Evolutionary conservation across 352 stramenopile genomes (phyloP).

Genomic region (Pythium plurisporium): DNA sequence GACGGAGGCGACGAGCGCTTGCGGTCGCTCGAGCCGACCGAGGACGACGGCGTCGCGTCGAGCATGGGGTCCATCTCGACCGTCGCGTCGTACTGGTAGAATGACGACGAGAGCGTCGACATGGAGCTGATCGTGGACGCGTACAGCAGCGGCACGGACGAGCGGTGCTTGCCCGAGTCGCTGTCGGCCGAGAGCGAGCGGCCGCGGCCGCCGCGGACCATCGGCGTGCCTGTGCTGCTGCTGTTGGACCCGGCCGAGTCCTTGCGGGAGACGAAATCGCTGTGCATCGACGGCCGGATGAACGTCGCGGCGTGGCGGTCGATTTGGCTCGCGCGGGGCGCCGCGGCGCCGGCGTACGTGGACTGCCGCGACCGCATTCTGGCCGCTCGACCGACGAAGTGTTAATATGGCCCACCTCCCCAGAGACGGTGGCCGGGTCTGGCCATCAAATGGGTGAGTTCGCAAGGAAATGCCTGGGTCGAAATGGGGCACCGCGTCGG

Average conservation of each 20-base stretch:
- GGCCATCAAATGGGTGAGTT: too few relatives aligned
- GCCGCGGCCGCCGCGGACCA: not conserved
- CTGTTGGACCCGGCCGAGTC: not conserved
- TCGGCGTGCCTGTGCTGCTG: not conserved
- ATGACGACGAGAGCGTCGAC: slow-evolving; percentile 21
- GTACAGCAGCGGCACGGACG: slow-evolving; percentile 17
- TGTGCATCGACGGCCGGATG: slow-evolving; percentile 17
- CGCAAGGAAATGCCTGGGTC: too few relatives aligned
- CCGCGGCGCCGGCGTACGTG: too few relatives aligned
- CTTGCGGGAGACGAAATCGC: slow-evolving; percentile 14
- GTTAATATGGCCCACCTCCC: too few relatives aligned
- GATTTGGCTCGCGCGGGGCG: too few relatives aligned
- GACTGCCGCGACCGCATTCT: too few relatives aligned
- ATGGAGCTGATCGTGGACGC: slow-evolving; percentile 24
- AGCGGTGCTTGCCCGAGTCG: slow-evolving; percentile 12
- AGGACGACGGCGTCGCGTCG: slow-evolving; percentile 4
- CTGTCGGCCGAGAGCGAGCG: slow-evolving; percentile 18
- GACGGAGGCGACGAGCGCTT: not conserved
- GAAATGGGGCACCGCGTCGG: too few relatives aligned
- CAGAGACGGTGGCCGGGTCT: too few relatives aligned
- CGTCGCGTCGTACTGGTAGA: slow-evolving; percentile 21
- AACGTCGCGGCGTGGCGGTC: slow-evolving; percentile 2
- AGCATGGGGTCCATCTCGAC: slow-evolving; percentile 1
- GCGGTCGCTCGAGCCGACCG: not conserved
- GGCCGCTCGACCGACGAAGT: too few relatives aligned